A percentile compares a stretch with the other conserved stretches of the same genome.
These are phyloP conservation scores for Kwoniella shivajii DNA, from an alignment of 1,284 basidiomycete species.

Conservation along the genomic window DNA sequence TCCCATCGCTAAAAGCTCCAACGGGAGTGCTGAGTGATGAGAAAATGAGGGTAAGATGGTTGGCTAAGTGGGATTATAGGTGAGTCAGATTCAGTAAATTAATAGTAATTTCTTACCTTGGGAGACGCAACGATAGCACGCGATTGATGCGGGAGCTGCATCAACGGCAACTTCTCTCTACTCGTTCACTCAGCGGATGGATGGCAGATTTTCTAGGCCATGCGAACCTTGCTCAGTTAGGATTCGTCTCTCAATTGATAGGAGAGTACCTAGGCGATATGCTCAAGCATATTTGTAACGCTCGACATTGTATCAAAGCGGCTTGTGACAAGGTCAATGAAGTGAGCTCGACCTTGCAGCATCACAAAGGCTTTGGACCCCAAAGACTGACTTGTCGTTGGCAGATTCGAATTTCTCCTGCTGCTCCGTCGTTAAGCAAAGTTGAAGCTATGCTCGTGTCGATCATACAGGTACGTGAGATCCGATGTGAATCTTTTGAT, in stretches of 20 bases:
- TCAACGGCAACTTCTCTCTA: conserved; percentile 78
- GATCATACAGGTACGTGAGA: conserved; percentile 34
- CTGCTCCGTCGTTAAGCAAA: conserved; percentile 26
- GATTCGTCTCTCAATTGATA: conserved; percentile 73
- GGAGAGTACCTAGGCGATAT: conserved; percentile 79
- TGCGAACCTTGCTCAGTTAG: conserved; percentile 81
- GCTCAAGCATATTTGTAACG: conserved; percentile 53
- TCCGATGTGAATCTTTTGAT: not conserved
- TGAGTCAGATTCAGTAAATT: conserved; percentile 12
- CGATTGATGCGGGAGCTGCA: conserved; percentile 76
- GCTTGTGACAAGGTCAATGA: conserved; percentile 64
- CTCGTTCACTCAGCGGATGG: conserved; percentile 78
- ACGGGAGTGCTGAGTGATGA: conserved; percentile 57
- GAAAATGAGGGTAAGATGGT: conserved; percentile 36
- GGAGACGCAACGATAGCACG: conserved; percentile 60
- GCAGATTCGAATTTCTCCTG: conserved; percentile 37
- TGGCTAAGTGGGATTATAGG: conserved; percentile 48
- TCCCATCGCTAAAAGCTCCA: conserved; percentile 25
- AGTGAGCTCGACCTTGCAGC: conserved; percentile 57
- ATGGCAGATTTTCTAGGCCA: conserved; percentile 72
- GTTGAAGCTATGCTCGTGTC: conserved; percentile 35
- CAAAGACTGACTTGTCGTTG: conserved; percentile 44
- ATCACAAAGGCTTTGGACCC: conserved; percentile 31
- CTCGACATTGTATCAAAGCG: conserved; percentile 38
- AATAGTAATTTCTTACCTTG: too few relatives aligned